Evolutionary conservation across 2,329 filamentous ascomycete species (phyloP).

Genomic region (Verticillium zaregamsianum): DNA sequence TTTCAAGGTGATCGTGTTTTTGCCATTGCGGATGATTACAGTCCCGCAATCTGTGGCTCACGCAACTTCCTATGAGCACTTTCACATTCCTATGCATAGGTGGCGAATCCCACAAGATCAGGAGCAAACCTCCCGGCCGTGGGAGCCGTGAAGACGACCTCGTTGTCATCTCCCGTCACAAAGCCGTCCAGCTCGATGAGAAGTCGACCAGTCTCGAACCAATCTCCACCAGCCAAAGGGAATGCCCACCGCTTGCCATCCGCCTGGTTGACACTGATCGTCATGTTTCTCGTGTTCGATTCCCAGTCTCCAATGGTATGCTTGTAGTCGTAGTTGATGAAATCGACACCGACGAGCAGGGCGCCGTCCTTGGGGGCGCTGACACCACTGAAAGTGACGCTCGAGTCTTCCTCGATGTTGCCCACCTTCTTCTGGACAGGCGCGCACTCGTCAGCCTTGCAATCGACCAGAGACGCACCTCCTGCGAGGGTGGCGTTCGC

Average conservation of each 20-base stretch:
- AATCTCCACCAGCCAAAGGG: slow-evolving; percentile 44
- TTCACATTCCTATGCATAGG: background rate
- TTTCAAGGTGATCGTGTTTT: too few species aligned
- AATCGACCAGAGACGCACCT: slow-evolving; percentile 27
- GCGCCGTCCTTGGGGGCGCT: slow-evolving; percentile 21
- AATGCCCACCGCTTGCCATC: slow-evolving; percentile 41
- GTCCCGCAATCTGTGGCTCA: too few species aligned
- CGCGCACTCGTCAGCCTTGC: slow-evolving; percentile 31
- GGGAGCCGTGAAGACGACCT: slow-evolving; percentile 27
- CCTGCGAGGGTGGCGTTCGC: slow-evolving; percentile 30
- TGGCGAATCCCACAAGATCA: slow-evolving; percentile 36
- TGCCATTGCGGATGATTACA: background rate
- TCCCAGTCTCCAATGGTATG: slow-evolving; percentile 36
- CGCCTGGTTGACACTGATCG: slow-evolving; percentile 40
- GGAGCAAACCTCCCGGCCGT: slow-evolving; percentile 26
- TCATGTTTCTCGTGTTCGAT: slow-evolving; percentile 45
- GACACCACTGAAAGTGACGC: slow-evolving; percentile 29
- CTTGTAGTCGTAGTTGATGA: slow-evolving; percentile 48
- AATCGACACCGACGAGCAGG: slow-evolving; percentile 42
- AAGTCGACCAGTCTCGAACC: slow-evolving; percentile 44
- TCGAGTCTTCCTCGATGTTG: slow-evolving; percentile 27
- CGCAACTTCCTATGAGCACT: background rate
- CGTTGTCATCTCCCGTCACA: slow-evolving; percentile 31
- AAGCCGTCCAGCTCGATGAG: slow-evolving; percentile 41
- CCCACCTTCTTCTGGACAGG: slow-evolving; percentile 39